Evolutionary conservation across 1,139 yeast genomes (phyloP), one percentile per base, ranked within the genome.

Genomic region (Sugiyamaella castrensis): DNA sequence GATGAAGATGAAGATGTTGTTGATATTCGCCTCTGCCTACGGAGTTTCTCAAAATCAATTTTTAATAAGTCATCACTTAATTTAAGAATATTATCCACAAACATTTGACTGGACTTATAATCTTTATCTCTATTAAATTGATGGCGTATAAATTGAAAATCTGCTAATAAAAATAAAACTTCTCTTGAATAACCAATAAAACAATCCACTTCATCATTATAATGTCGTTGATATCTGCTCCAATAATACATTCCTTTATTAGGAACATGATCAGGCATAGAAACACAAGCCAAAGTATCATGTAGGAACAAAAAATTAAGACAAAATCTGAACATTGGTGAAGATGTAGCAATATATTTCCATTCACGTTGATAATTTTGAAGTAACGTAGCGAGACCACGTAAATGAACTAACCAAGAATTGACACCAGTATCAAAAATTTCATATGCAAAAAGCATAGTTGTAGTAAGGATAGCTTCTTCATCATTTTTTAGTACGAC

Each of bases 351-450:
- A n/a, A 10, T n/a, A 29, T 35, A 35, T 10, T n/a, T 11, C 13
- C 33, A 29, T 8, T 13, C 24, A 15, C 33, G 15, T 26, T 37
- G 50, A 37, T 42, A 47, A 16, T 41, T 36, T 3, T 31, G 36
- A 9, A 47, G 32, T 35, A 47, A 26, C 11, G 46, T 30, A 10
- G 37, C 46, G 11, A 47, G 40, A 4, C 43, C 50, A 28, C 40
- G 29, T 26, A 47, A 28, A 16, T 47, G 50, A 8, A 47, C 39
- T 12, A 34, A 10, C 50, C 50, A 47, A 19, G 28, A 34, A 32
- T 43, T 37, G 2, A 42, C 42, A 10, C 50, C 50, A 33, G 47
- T 43, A 37, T 47, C 50, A 28, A 47, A 47, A 12, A 47, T 34
- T 19, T 47, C 50, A 28, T 31, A 47, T 32, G 47, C 37, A 28